Conservation (phyloP, 1,139 yeast species). For the Blastobotrys malaysiensis region DNA sequence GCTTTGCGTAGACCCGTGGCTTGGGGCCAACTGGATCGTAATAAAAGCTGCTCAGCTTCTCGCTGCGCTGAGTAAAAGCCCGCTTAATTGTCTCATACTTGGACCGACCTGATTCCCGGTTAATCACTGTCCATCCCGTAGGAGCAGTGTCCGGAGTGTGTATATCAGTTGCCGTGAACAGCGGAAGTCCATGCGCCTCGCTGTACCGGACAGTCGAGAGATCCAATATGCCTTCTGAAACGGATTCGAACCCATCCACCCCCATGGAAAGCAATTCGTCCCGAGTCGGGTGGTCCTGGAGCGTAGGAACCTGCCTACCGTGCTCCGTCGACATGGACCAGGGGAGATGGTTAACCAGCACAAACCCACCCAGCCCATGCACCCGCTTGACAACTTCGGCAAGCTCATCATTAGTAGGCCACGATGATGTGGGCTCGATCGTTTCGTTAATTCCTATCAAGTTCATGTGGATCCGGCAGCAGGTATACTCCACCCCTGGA, state of each 20-base stretch:
- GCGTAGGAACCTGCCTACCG: conserved; percentile 18
- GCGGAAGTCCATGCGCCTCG: conserved; percentile 18
- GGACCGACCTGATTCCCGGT: conserved; percentile 6
- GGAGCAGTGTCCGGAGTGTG: conserved; percentile 21
- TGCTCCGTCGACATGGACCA: conserved; percentile 23
- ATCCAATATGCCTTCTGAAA: conserved; percentile 23
- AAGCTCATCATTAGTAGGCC: conserved; percentile 23
- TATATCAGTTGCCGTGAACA: conserved; percentile 23
- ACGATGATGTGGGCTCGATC: conserved; percentile 18
- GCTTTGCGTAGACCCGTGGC: conserved; percentile 15
- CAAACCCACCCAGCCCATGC: conserved; percentile 25
- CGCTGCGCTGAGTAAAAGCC: conserved; percentile 3
- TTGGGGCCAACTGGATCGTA: conserved; percentile 21
- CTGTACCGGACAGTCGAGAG: conserved; percentile 19
- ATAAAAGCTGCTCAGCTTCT: conserved; percentile 16
- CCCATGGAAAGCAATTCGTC: conserved; percentile 23
- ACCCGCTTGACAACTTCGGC: conserved; percentile 16
- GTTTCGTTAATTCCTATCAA: conserved; percentile 25
- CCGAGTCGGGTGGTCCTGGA: conserved; percentile 22
- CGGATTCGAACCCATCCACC: conserved; percentile 24
- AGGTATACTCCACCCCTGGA: conserved; percentile 27
- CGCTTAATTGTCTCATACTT: conserved; percentile 6
- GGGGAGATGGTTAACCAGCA: conserved; percentile 24
- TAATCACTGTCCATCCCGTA: conserved; percentile 22
- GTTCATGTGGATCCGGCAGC: conserved; percentile 29